Evolutionary conservation across 2,329 filamentous ascomycete species (phyloP).

Genomic region (Davidsoniella australis): DNA sequence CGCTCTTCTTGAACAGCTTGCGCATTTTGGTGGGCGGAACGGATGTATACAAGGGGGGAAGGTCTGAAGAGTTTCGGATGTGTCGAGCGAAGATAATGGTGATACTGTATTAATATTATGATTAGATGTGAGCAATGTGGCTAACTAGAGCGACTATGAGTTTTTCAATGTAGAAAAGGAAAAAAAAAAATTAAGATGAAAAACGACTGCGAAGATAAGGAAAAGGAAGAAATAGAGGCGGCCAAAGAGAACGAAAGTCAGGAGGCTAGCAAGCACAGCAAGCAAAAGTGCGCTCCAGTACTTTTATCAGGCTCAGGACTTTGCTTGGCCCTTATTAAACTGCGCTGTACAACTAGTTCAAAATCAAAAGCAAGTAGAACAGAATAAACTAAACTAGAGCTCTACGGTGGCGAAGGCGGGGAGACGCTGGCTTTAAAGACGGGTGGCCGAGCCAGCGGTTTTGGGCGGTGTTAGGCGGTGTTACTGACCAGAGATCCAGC

Average conservation of each 20-base stretch:
- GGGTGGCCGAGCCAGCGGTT: too few relatives aligned
- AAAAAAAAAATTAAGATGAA: background rate
- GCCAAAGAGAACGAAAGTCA: background rate
- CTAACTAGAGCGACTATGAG: background rate
- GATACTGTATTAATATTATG: background rate
- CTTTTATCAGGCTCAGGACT: background rate
- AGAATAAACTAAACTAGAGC: too few relatives aligned
- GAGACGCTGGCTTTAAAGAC: too few relatives aligned
- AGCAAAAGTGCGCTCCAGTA: background rate
- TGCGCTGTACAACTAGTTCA: too few relatives aligned
- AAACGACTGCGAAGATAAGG: background rate
- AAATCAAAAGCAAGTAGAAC: too few relatives aligned
- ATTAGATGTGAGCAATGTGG: background rate
- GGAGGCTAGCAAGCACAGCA: too few relatives aligned
- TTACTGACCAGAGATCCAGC: too few relatives aligned
- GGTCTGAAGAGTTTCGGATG: too few relatives aligned
- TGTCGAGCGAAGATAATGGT: background rate
- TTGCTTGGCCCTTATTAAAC: background rate
- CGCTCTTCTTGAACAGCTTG: constrained; percentile 11
- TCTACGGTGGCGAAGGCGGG: too few relatives aligned
- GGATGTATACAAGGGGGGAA: background rate
- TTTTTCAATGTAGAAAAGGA: constrained; percentile 1
- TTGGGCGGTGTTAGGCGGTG: too few relatives aligned
- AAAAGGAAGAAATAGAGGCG: too few relatives aligned
- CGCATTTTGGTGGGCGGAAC: constrained; percentile 6